Base-by-base conservation (phyloP, 805 yeast species). In the Ogataea dorogensis region DNA sequence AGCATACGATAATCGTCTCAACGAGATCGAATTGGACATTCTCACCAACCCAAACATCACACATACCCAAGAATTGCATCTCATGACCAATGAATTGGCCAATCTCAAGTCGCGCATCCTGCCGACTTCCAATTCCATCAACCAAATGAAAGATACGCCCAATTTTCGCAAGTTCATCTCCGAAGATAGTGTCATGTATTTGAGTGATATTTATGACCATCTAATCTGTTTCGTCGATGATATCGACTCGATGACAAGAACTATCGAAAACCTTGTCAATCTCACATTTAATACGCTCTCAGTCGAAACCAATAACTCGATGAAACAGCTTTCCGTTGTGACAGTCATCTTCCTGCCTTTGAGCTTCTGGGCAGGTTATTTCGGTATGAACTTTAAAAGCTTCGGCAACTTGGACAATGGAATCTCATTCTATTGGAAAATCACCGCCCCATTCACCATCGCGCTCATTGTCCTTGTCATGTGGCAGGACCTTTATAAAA, bases 311-410 rank as follows among this genome's bases (percentile, higher is more conserved):
- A 73, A 75, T 43, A 73, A 65, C 43, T 68, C 81, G 4, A 76
- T 77, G 69, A 64, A 67, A 34, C 67, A 70, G 50, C 59, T 77
- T 27, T 71, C 81, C 6, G 50, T 77, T 24, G 73, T 77, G 7
- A 72, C 81, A 1, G 81, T 77, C 10, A 67, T 77, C 10, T 77
- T 77, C 46, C 59, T 77, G 24, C 83, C 83, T 5, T 51, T 77
- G 36, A 68, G 77, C 5, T 77, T 77, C 49, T 65, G 79, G 68
- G 75, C 81, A 1, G 81, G 82, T 9, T 77, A 75, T 49, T 77
- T 72, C 39, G 79, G 79, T 12, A 74, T 74, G 79, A 74, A 74
- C 47, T 74, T 74, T 49, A 52, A 57, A 17, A 40, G 50, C 5
- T 74, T 74, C 43, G 63, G 61, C 3, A 65, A 67, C 31, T 51